A percentile compares a stretch with the other conserved stretches of the same genome.
phyloP scores from a whole-genome alignment of 768 basidiomycete species.

The Boletus edulis region DNA sequence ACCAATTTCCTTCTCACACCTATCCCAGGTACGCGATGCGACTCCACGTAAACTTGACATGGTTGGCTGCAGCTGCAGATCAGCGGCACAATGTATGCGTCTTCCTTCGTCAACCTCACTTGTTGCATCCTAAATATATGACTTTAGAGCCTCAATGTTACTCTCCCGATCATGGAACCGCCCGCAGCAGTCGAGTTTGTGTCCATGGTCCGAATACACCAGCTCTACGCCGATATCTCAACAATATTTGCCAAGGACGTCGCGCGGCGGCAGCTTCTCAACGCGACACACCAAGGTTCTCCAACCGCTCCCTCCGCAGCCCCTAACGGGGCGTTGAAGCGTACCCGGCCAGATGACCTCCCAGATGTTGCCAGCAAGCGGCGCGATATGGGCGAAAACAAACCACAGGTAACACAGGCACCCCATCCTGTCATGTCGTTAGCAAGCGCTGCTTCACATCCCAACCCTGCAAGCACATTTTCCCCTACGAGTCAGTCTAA shows the following conservation, averaged over 20 bases:
- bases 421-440: conserved; percentile 25
- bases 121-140: conserved; percentile 3
- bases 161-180: conserved; percentile 57
- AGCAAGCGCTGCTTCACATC: conserved; percentile 14
- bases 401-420: conserved; percentile 44
- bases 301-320: conserved; percentile 15
- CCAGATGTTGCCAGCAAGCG: conserved; percentile 55
- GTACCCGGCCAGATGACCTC: conserved; percentile 56
- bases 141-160: conserved; percentile 33
- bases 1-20: conserved; percentile 11
- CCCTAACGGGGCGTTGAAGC: conserved; percentile 47
- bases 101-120: background rate
- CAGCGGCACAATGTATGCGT: conserved; percentile 47
- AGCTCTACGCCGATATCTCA: conserved; percentile 62
- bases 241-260: conserved; percentile 62
- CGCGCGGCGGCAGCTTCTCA: conserved; percentile 40
- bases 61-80: conserved; percentile 70
- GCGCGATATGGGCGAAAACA: conserved; percentile 66
- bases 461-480: conserved; percentile 22
- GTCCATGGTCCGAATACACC: conserved; percentile 58
- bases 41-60: conserved; percentile 68
- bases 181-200: conserved; percentile 50
- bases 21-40: conserved; percentile 52
- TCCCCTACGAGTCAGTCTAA: conserved; percentile 17
- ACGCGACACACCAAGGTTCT: conserved; percentile 27